A percentile compares a stretch with the other conserved stretches of the same genome.
phyloP scores from a whole-genome alignment of 805 yeast genomes.

The Saturnispora silvae region DNA sequence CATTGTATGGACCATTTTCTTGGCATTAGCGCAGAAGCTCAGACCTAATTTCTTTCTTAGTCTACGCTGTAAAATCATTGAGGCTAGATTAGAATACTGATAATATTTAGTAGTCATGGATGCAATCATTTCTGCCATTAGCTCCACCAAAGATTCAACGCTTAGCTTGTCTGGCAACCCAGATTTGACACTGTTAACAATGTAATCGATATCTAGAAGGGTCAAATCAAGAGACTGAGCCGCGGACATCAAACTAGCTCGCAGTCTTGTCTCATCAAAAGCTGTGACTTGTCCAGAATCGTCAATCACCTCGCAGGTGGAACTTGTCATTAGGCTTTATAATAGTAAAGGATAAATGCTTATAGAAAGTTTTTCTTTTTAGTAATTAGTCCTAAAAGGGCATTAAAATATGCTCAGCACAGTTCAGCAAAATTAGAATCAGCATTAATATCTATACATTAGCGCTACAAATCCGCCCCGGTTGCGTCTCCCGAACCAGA shows the following conservation, averaged over 20 bases:
- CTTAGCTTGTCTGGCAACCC: constrained; percentile 42
- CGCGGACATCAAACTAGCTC: constrained; percentile 8
- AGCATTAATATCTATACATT: no score
- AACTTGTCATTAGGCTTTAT: constrained; percentile 1
- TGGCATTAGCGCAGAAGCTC: constrained; percentile 63
- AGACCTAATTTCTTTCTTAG: constrained; percentile 77
- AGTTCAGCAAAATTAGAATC: no score
- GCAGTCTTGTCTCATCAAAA: constrained; percentile 12
- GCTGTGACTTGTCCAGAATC: not conserved
- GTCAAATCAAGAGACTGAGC: constrained; percentile 29
- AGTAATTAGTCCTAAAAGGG: constrained; percentile 5
- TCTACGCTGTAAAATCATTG: constrained; percentile 77
- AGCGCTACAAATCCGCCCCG: no score
- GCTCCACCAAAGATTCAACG: constrained; percentile 28
- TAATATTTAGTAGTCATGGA: constrained; percentile 92
- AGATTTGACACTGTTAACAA: constrained; percentile 35
- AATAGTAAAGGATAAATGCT: no score
- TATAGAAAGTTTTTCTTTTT: not conserved
- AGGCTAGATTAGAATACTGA: constrained; percentile 85
- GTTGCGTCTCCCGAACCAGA: no score
- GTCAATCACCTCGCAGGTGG: not conserved
- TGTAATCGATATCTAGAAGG: constrained; percentile 35
- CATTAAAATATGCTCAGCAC: not conserved
- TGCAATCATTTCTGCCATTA: constrained; percentile 90
- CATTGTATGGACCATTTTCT: constrained; percentile 51